Conservation (phyloP, 75 land plant species). For the Chamaecyparis obtusa region DNA sequence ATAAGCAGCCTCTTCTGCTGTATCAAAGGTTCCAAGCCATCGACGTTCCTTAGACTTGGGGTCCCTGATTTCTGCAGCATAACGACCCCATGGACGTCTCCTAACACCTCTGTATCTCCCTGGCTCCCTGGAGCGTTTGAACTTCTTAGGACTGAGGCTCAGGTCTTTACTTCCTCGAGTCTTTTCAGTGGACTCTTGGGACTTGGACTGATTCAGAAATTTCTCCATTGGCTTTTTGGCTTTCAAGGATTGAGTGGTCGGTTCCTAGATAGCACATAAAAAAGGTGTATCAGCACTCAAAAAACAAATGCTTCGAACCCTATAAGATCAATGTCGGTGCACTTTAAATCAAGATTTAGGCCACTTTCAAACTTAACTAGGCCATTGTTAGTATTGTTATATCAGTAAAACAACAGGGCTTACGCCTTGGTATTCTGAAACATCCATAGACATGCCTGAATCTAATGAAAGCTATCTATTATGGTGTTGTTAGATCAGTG, state of each 20-base stretch:
- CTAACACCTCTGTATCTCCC: conserved; percentile 61
- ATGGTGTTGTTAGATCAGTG: neutral
- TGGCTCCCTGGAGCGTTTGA: neutral
- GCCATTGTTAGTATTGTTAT: neutral
- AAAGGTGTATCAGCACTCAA: neutral
- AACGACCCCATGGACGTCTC: conserved; percentile 74
- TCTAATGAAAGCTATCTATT: neutral
- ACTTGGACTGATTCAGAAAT: neutral
- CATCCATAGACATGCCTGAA: neutral
- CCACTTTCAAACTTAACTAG: neutral
- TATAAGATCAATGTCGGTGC: neutral
- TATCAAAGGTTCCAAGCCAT: conserved; percentile 83
- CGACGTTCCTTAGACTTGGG: conserved; percentile 57
- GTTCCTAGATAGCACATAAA: neutral
- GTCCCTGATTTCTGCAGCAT: conserved; percentile 68
- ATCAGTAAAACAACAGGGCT: neutral
- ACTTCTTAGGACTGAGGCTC: conserved; percentile 2
- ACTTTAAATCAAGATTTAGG: neutral
- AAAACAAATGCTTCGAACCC: neutral
- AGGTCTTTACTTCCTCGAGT: neutral
- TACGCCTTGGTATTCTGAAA: neutral
- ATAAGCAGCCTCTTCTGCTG: conserved; percentile 60
- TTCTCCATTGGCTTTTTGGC: neutral
- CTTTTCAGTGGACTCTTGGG: neutral
- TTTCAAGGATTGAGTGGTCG: neutral